Evolutionary conservation across 192 early-diverging fungal genomes (phyloP).

Genomic region (Umbelopsis sp.): DNA sequence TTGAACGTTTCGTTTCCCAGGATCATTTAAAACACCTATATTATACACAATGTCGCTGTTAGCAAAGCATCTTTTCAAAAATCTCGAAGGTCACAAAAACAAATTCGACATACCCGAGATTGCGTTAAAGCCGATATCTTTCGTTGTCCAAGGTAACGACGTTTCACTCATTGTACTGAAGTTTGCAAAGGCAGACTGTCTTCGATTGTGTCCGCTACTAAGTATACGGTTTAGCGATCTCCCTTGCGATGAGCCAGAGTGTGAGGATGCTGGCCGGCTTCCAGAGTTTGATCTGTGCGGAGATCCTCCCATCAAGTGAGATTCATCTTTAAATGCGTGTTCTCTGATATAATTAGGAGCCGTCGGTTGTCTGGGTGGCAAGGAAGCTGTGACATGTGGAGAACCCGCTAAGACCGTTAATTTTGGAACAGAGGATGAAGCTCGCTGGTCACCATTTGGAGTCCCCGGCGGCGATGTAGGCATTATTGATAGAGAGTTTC

Average conservation of each 20-base stretch:
- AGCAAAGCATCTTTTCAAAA: not conserved
- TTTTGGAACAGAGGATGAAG: conserved; percentile 12
- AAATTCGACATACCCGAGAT: conserved; percentile 51
- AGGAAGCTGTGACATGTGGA: not conserved
- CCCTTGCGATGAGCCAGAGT: conserved; percentile 10
- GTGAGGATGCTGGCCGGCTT: conserved; percentile 1
- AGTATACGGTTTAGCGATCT: conserved; percentile 20
- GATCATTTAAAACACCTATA: conserved; percentile 75
- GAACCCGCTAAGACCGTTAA: not conserved
- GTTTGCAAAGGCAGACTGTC: conserved; percentile 48
- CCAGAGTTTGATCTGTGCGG: conserved; percentile 10
- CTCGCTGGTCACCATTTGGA: conserved; percentile 12
- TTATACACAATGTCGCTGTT: too few relatives aligned
- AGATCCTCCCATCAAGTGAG: conserved; percentile 15
- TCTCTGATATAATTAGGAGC: conserved; percentile 11
- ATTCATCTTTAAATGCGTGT: conserved; percentile 12
- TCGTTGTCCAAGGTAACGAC: conserved; percentile 61
- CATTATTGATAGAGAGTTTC: not conserved
- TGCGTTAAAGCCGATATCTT: conserved; percentile 81
- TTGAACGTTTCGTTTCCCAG: conserved; percentile 49
- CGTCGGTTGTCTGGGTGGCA: conserved; percentile 4
- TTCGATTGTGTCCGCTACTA: conserved; percentile 35
- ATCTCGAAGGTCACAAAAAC: conserved; percentile 2
- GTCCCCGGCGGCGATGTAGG: conserved; percentile 15
- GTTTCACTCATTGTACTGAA: conserved; percentile 54